Evolutionary conservation across 1,284 basidiomycete species (phyloP).

Genomic region (Tilletia indica): DNA sequence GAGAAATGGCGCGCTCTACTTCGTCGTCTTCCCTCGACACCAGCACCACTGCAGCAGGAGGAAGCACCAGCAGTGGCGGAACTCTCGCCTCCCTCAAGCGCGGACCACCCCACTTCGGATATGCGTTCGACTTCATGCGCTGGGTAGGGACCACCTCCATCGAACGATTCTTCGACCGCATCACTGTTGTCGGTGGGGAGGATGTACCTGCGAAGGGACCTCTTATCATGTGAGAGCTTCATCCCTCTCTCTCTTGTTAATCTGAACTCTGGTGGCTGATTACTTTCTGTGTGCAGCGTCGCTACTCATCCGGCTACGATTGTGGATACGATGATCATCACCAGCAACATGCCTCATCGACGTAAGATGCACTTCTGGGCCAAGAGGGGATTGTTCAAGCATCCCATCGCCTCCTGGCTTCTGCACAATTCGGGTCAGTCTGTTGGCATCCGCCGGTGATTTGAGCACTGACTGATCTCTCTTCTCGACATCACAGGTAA

Average conservation of each 20-base stretch:
- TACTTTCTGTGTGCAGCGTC: slow-evolving; percentile 58
- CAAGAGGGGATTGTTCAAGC: slow-evolving; percentile 67
- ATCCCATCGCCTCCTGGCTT: slow-evolving; percentile 69
- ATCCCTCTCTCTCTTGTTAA: slow-evolving; percentile 19
- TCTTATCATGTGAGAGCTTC: slow-evolving; percentile 28
- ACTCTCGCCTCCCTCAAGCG: not conserved
- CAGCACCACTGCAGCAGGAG: not conserved
- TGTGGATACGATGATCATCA: slow-evolving; percentile 51
- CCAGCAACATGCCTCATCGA: slow-evolving; percentile 70
- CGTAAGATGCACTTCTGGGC: slow-evolving; percentile 92
- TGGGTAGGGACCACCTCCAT: slow-evolving; percentile 38
- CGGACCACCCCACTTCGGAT: slow-evolving; percentile 28
- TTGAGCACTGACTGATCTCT: not conserved
- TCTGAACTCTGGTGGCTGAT: not conserved
- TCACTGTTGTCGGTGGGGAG: slow-evolving; percentile 26
- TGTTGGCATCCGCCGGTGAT: not conserved
- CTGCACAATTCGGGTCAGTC: slow-evolving; percentile 67
- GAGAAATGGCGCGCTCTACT: too few relatives aligned
- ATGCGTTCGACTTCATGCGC: slow-evolving; percentile 45
- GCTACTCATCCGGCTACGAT: slow-evolving; percentile 72
- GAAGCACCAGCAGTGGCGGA: not conserved
- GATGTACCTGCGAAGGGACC: slow-evolving; percentile 29
- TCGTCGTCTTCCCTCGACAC: slow-evolving; percentile 1
- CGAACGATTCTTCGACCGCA: slow-evolving; percentile 35
- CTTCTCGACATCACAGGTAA: slow-evolving; percentile 64